These are phyloP conservation scores for Phytophthora brassicae DNA, from an alignment of 352 stramenopile species.

Conservation along the genomic window DNA sequence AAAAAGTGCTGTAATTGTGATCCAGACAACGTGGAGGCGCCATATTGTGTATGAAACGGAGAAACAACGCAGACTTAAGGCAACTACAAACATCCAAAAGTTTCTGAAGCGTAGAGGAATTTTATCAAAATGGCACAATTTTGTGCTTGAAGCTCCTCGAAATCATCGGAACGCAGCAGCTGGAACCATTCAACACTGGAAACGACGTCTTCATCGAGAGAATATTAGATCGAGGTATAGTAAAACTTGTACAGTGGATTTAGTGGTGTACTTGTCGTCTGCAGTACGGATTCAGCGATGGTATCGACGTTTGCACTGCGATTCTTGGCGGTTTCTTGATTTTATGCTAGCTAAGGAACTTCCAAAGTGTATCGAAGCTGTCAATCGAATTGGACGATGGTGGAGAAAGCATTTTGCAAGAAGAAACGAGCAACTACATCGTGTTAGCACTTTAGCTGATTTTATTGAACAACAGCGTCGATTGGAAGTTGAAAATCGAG, in stretches of 20 bases:
- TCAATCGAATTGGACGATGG: slow-evolving; percentile 15
- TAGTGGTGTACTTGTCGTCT: slow-evolving; percentile 18
- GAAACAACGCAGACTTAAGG: slow-evolving; percentile 2
- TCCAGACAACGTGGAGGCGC: slow-evolving; percentile 55
- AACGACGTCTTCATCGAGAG: slow-evolving; percentile 2
- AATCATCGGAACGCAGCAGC: slow-evolving; percentile 13
- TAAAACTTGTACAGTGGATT: not conserved
- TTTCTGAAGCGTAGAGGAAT: slow-evolving; percentile 5
- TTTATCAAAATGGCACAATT: slow-evolving; percentile 11
- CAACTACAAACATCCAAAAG: slow-evolving; percentile 10
- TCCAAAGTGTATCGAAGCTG: slow-evolving; percentile 24
- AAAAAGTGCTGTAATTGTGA: slow-evolving; percentile 43
- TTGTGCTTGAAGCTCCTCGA: not conserved
- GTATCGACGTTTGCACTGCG: slow-evolving; percentile 29
- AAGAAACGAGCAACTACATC: slow-evolving; percentile 5
- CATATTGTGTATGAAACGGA: slow-evolving; percentile 22
- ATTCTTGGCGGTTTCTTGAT: slow-evolving; percentile 39
- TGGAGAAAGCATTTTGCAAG: slow-evolving; percentile 28
- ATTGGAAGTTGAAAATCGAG: slow-evolving; percentile 25
- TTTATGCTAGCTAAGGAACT: slow-evolving; percentile 34
- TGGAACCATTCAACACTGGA: slow-evolving; percentile 19
- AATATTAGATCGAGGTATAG: not conserved
- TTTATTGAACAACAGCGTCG: slow-evolving; percentile 31
- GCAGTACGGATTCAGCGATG: slow-evolving; percentile 43
- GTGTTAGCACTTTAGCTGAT: slow-evolving; percentile 9